Evolutionary conservation across 176 grass and related monocot species (phyloP).

Genomic region (Oryza rufipogon): DNA sequence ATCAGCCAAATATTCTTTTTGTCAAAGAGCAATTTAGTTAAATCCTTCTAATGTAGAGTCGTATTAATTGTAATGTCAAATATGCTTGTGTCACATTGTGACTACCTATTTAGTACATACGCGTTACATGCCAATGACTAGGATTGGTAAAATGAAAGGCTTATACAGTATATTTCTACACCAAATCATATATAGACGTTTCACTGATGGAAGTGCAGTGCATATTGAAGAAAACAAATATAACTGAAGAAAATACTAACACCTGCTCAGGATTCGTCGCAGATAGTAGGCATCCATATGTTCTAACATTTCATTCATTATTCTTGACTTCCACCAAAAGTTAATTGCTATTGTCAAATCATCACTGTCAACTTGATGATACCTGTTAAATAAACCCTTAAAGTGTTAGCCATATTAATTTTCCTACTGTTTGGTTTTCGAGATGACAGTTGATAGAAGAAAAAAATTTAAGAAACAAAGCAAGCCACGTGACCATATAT

Average conservation of each 20-base stretch:
- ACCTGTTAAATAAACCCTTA: conserved; percentile 66
- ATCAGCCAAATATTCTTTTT: conserved; percentile 15
- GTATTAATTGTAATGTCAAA: background rate
- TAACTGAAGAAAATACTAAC: conserved; percentile 39
- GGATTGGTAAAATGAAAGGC: background rate
- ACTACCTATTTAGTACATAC: background rate
- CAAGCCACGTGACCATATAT: background rate
- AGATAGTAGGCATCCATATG: conserved; percentile 99
- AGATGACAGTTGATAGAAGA: conserved; percentile 18
- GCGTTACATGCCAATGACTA: background rate
- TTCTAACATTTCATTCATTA: conserved; percentile 81
- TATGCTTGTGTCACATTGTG: background rate
- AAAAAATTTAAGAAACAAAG: background rate
- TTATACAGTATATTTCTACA: background rate
- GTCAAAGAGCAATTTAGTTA: background rate
- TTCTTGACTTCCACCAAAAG: conserved; percentile 94
- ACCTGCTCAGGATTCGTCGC: conserved; percentile 85
- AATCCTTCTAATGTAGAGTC: conserved; percentile 10
- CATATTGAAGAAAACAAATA: conserved; percentile 10
- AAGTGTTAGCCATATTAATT: conserved; percentile 17
- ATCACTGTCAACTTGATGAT: conserved; percentile 94
- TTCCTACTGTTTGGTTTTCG: conserved; percentile 6
- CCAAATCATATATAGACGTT: background rate
- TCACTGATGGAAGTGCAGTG: background rate
- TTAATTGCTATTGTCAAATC: conserved; percentile 94